Evolutionary conservation across 2,329 filamentous ascomycete species (phyloP).

Genomic region (Alternaria gansuensis): DNA sequence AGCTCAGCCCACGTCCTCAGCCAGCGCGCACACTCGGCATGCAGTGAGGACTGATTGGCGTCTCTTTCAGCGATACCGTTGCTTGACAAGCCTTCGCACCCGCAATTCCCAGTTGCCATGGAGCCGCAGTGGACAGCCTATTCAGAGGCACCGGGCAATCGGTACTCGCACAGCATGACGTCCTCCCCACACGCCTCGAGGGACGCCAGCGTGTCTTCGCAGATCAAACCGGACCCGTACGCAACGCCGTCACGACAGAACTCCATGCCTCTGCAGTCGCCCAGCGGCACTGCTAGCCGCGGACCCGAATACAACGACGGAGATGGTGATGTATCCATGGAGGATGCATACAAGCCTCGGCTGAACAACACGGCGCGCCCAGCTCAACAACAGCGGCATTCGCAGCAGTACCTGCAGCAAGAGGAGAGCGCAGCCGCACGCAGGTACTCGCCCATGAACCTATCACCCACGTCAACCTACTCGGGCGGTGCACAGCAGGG

Average conservation of each 20-base stretch:
- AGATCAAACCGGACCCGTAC: conserved; percentile 51
- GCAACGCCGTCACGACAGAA: conserved; percentile 49
- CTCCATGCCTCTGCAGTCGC: conserved; percentile 51
- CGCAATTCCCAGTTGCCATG: conserved; percentile 36
- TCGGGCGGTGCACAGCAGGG: conserved; percentile 67
- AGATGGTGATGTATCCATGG: conserved; percentile 39
- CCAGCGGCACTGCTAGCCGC: conserved; percentile 40
- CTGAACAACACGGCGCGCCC: conserved; percentile 56
- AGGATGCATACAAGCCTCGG: conserved; percentile 21
- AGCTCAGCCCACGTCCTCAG: conserved; percentile 5
- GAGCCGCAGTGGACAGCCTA: conserved; percentile 53
- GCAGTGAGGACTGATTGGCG: conserved; percentile 48
- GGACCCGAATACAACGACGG: conserved; percentile 54
- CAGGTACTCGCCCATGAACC: conserved; percentile 95
- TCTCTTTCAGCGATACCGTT: conserved; percentile 46
- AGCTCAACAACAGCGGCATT: conserved; percentile 78
- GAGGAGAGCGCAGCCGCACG: conserved; percentile 86
- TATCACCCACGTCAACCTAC: conserved; percentile 84
- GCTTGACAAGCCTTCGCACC: conserved; percentile 20
- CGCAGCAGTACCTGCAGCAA: conserved; percentile 73
- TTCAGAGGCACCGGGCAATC: conserved; percentile 46
- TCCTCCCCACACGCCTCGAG: conserved; percentile 47
- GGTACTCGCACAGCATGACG: conserved; percentile 51
- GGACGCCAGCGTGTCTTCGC: conserved; percentile 44
- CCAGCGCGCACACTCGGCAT: conserved; percentile 46